phyloP scores from a whole-genome alignment of 2,329 filamentous ascomycete species.

The Cephalotrichum gorgonifer region DNA sequence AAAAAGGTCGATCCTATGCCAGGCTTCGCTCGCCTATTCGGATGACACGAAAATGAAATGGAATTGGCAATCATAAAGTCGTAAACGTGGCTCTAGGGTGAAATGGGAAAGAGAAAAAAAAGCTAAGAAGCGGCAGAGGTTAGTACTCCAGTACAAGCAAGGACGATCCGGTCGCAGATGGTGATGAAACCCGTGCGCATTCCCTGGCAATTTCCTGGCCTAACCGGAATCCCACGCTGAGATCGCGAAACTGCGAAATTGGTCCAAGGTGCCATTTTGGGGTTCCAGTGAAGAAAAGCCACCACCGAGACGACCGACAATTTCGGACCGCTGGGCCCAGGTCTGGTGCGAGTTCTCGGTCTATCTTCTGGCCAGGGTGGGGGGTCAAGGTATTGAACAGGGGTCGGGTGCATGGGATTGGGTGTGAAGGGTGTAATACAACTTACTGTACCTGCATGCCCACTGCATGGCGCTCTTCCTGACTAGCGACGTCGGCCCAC shows the following conservation, averaged over 20 bases:
- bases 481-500: not conserved
- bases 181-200: slow-evolving; percentile 3
- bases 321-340: not conserved
- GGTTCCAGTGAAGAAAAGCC: not conserved
- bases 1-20: slow-evolving; percentile 1
- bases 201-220: slow-evolving; percentile 2
- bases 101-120: not conserved
- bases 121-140: too few species aligned
- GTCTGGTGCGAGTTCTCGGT: not conserved
- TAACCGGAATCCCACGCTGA: not conserved
- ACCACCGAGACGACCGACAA: not conserved
- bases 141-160: too few species aligned
- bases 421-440: too few species aligned
- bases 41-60: not conserved
- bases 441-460: not conserved
- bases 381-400: not conserved
- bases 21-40: slow-evolving; percentile 1
- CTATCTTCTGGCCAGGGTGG: not conserved
- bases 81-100: not conserved
- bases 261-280: not conserved
- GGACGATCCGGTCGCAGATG: slow-evolving; percentile 3
- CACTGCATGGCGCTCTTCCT: not conserved
- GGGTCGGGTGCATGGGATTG: not conserved
- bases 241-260: not conserved
- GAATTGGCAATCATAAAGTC: not conserved